These are phyloP conservation scores for Simplicillium aogashimaense DNA, from an alignment of 2,329 filamentous ascomycete genomes.

Conservation along the genomic window DNA sequence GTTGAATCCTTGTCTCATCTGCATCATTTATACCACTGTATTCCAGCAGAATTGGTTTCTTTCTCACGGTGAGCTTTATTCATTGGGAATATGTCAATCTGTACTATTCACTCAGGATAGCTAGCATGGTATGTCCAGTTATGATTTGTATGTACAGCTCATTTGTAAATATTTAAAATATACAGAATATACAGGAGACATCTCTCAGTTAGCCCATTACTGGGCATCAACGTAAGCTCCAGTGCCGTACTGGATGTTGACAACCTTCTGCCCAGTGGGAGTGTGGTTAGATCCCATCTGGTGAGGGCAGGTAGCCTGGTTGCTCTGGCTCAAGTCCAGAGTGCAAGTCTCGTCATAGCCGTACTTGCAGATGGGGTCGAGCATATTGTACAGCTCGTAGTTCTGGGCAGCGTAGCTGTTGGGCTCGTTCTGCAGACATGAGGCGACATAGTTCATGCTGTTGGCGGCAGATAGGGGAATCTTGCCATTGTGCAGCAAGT, in stretches of 20 bases:
- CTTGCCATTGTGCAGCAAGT: constrained; percentile 38
- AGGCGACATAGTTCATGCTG: constrained; percentile 43
- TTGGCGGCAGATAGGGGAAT: constrained; percentile 45
- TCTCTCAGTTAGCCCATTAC: constrained; percentile 3
- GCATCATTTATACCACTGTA: too few relatives aligned
- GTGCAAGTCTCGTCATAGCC: constrained; percentile 42
- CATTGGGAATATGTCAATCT: too few relatives aligned
- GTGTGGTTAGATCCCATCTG: constrained; percentile 9
- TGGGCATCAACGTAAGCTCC: constrained; percentile 24
- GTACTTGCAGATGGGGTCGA: constrained; percentile 36
- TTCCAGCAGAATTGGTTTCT: too few relatives aligned
- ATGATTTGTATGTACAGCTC: too few relatives aligned
- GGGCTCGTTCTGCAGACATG: constrained; percentile 29
- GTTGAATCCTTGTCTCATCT: too few relatives aligned
- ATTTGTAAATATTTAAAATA: neutral
- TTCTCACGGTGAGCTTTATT: too few relatives aligned
- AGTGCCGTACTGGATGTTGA: constrained; percentile 41
- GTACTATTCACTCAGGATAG: too few relatives aligned
- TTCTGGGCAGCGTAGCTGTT: constrained; percentile 43
- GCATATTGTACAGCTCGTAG: constrained; percentile 42
- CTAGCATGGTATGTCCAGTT: too few relatives aligned
- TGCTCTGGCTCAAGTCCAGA: constrained; percentile 34
- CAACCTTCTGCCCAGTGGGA: constrained; percentile 26
- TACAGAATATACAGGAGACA: neutral
- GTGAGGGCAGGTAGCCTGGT: constrained; percentile 39